phyloP scores from a whole-genome alignment of 208 protist genomes.

The Acanthamoeba rhysodes region DNA sequence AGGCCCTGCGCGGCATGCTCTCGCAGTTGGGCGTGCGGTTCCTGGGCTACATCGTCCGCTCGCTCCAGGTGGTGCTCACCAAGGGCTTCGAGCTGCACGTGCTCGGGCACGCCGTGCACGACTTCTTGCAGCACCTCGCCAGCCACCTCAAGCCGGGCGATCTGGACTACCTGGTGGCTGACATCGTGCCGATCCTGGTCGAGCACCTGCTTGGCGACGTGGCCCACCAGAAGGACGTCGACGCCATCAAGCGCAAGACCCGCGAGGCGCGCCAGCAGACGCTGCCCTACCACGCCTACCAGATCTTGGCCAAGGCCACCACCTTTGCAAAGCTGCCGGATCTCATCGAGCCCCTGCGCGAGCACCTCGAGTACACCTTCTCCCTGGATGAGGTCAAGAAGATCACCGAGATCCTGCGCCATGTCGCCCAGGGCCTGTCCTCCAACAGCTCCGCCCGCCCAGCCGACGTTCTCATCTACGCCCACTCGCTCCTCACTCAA shows the following conservation, averaged over 20 bases:
- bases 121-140: constrained; percentile 52
- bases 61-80: constrained; percentile 44
- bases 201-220: constrained; percentile 65
- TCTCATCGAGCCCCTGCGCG: constrained; percentile 43
- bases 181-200: constrained; percentile 56
- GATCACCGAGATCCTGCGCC: constrained; percentile 29
- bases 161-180: neutral
- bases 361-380: constrained; percentile 38
- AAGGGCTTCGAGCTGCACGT: constrained; percentile 74
- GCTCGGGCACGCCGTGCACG: constrained; percentile 57
- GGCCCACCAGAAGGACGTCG: constrained; percentile 64
- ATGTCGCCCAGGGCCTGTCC: neutral
- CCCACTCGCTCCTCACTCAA: constrained; percentile 22
- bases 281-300: constrained; percentile 57
- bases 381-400: constrained; percentile 59
- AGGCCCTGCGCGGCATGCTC: constrained; percentile 54
- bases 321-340: neutral
- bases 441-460: constrained; percentile 4
- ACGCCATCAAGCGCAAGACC: constrained; percentile 65
- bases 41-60: constrained; percentile 41
- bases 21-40: constrained; percentile 27
- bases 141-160: neutral
- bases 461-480: constrained; percentile 51
- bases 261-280: constrained; percentile 48
- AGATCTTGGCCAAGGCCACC: constrained; percentile 43